Evolutionary conservation across 2,329 filamentous ascomycete species (phyloP), one percentile per base, ranked within the genome.

Genomic region (Colletotrichum tropicale): DNA sequence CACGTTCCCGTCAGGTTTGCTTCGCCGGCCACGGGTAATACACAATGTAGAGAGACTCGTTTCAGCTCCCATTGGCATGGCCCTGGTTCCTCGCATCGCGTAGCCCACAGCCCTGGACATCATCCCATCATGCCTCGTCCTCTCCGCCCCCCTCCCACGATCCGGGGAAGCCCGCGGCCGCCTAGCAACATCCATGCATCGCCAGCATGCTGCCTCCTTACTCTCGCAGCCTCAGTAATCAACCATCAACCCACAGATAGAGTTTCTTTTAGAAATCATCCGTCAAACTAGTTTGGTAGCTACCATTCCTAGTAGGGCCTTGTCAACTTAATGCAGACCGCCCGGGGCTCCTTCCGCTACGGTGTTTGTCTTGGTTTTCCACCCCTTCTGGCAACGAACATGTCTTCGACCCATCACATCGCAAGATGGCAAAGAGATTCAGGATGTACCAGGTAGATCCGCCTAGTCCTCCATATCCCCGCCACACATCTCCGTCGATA

Each of bases 151-250:
- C 6, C 16, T 28, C 62, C 62, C 38, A 48, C 28, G 43, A 67
- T 67, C 65, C 43, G 43, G 65, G 65, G 65, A 56, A 32, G 43
- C 65, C 65, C 43, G 43, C 43, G 26, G 32, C 8, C 8, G 6
- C 28, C 64, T 36, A 34, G 73, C 73, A 75, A 69, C 48, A 75
- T 58, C 73, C 73, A 73, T 75, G 73, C 70, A 43, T 36, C 12
- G 8, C n/a, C 64, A 34, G 68, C 73, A 67, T 61, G 32, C 38
- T 66, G 7, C 21, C n/a, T 34, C 28, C 36, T 48, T 15, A 38
- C 60, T 66, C 28, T 21, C 48, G 62, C 16, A 55, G n/a, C 36
- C 21, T 21, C 52, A 61, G 18, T 55, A 32, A 32, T 67, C 43
- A 48, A n/a, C 32, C 32, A 56, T 56, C 48, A 48, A 32, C 67